These are phyloP conservation scores for Tripidium arundinaceum DNA, from an alignment of 202 grass and related monocot species.

Conservation along the genomic window DNA sequence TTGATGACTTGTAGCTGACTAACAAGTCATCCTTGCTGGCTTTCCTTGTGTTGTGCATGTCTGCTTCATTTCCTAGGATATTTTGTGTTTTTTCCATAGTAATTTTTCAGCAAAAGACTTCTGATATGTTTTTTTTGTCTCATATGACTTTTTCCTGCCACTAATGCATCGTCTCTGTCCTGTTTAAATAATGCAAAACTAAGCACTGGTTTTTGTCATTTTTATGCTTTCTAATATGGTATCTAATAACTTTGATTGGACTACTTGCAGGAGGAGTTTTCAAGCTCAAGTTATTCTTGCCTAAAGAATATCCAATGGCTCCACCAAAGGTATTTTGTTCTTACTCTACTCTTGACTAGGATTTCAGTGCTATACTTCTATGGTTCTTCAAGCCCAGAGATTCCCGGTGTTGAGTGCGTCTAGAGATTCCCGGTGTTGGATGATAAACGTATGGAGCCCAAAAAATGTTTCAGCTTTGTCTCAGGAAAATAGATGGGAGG, in stretches of 20 bases:
- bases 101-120: too few species aligned
- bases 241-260: slow-evolving; percentile 19
- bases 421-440: too few species aligned
- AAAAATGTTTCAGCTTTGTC: too few species aligned
- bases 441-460: neutral
- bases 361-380: neutral
- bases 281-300: slow-evolving; percentile 83
- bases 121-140: neutral
- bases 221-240: neutral
- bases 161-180: neutral
- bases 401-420: too few species aligned
- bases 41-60: neutral
- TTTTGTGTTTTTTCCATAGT: neutral
- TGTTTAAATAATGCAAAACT: neutral
- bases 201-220: neutral
- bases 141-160: neutral
- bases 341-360: neutral
- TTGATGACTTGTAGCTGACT: too few species aligned
- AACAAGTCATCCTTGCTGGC: neutral
- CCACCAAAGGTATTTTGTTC: slow-evolving; percentile 55
- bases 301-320: slow-evolving; percentile 94
- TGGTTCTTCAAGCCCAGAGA: too few species aligned
- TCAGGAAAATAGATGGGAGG: too few species aligned
- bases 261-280: slow-evolving; percentile 67
- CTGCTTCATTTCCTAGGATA: neutral